Evolutionary conservation across 2,329 filamentous ascomycete genomes (phyloP).

Genomic region (Domatiomyces catenatus): DNA sequence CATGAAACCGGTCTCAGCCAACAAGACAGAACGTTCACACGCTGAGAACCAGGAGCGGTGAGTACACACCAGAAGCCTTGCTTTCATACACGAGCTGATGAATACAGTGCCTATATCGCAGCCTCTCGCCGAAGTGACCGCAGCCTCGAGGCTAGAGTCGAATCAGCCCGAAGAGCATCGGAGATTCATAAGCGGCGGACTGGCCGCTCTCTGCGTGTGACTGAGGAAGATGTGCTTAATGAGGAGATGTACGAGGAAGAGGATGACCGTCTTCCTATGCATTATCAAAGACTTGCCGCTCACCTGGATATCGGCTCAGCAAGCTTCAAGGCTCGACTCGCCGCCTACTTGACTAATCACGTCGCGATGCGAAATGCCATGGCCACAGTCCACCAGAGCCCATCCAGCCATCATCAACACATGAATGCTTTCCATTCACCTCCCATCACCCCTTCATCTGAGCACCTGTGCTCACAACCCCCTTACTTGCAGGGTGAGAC

Average conservation of each 20-base stretch:
- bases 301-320: constrained; percentile 45
- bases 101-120: constrained; percentile 66
- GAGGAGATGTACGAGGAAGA: constrained; percentile 97
- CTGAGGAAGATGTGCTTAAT: constrained; percentile 70
- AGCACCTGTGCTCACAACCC: constrained; percentile 11
- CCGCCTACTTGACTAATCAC: constrained; percentile 43
- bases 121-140: constrained; percentile 76
- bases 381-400: constrained; percentile 29
- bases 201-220: constrained; percentile 65
- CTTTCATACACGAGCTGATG: constrained; percentile 10
- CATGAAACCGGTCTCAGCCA: constrained; percentile 16
- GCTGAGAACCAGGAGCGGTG: constrained; percentile 33
- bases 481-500: constrained; percentile 19
- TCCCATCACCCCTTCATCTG: constrained; percentile 10
- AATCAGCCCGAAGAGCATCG: constrained; percentile 78
- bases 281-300: constrained; percentile 48
- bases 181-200: constrained; percentile 80
- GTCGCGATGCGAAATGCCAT: constrained; percentile 40
- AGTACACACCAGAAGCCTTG: constrained; percentile 2
- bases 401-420: constrained; percentile 26
- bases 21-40: constrained; percentile 17
- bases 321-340: constrained; percentile 47
- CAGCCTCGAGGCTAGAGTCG: constrained; percentile 70
- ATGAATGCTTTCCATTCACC: constrained; percentile 22
- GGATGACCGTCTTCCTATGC: constrained; percentile 60